Evolutionary conservation across 176 grass and related monocot genomes (phyloP), one percentile per base, ranked within the genome.

Genomic region (Oryza meyeriana): DNA sequence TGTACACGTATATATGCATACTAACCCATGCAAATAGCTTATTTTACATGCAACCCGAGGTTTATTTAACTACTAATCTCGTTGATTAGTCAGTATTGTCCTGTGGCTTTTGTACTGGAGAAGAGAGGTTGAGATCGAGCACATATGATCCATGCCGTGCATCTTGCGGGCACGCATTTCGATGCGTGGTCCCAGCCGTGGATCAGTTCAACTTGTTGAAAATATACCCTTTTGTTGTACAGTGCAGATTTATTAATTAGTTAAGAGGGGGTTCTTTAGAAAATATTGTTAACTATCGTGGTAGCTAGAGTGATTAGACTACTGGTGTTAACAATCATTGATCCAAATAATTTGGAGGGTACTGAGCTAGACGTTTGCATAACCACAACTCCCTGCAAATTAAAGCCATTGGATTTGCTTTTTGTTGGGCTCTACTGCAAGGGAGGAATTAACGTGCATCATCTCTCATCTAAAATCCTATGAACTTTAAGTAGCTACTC

Each of bases 271-370:
- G 48, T 20, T 17, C 18, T 52, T 52, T 52, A 8, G 4, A 52
- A 52, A 52, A 52, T 20, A 52, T 52, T 52, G 48, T 71, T 42
- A 27, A 42, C 16, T 39, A 14, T n/a, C 3, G n/a, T 62, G 25
- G 22, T n/a, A 24, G 34, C 42, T 45, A 24, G 36, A 71, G 5
- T 17, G 22, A 8, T 27, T 16, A 42, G 12, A 69, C 27, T 10
- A 12, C 27, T 17, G 2, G 42, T 50, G 42, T 73, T 5, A 31
- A 50, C 70, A 31, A 73, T 73, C 8, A 73, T 73, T 6, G 16
- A 50, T 73, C 70, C 42, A 73, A 31, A 73, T 50, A 26, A 48
- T 73, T 31, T 73, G 41, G 42, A 50, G 70, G 70, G 36, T 73
- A 20, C 39, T 12, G 70, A 72, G 70, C 35, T 17, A 44, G 68